Evolutionary conservation across 306 rosid species (phyloP), one percentile per base, ranked within the genome.

Genomic region (Dryas octopetala): DNA sequence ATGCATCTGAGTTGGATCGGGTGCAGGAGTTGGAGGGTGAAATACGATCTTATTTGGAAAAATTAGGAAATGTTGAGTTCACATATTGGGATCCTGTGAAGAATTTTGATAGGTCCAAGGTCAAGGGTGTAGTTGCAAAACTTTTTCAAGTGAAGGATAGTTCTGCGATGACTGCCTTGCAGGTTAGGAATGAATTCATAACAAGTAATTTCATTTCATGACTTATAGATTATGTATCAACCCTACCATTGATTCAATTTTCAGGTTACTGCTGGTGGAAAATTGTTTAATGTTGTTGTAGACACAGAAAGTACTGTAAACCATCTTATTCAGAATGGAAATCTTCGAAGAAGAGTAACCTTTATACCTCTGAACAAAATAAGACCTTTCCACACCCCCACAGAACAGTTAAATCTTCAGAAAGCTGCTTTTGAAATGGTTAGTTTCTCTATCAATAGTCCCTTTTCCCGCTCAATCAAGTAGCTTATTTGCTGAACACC

Each of bases 231-330:
- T 8, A 7, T 73, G 57, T 49, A 23, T 75, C 75, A 49, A 77
- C 48, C 76, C 76, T 15, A 63, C 51, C 51, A 66, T 65, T 72
- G 45, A 66, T 50, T 11, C 52, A 43, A 38, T 71, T 66, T 82
- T 74, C 85, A 95, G 98, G 98, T 91, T 76, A 81, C 98, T 76
- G 98, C 98, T 45, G 98, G 90, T 78, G 98, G 98, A 77, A 90
- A 90, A 89, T 81, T 95, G 84, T 95, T 76, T 83, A 91, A 92
- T 86, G 93, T 95, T 78, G 93, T 95, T 17, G 98, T 92, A 76
- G 97, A 95, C 89, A 78, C 92, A 57, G 98, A 91, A 85, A 84
- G 69, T 81, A 95, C 97, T 54, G 97, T 96, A 79, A 95, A 91
- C 43, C 93, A 90, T 68, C 82, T 95, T 52, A 92, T 95, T 81